These are phyloP conservation scores for Talaromyces amestolkiae DNA, from an alignment of 2,329 filamentous ascomycete genomes.

Conservation along the genomic window DNA sequence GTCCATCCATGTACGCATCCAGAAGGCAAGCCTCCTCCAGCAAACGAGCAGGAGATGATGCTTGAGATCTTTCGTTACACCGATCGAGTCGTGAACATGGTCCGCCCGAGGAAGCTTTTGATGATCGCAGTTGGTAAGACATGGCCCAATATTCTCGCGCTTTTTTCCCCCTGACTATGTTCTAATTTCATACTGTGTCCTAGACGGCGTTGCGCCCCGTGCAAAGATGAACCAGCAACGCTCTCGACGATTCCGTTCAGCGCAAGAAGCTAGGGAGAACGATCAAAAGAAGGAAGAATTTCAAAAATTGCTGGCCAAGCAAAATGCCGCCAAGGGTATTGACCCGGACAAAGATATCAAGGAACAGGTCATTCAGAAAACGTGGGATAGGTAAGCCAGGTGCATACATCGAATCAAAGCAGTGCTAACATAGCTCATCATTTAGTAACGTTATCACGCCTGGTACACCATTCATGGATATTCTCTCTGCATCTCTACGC, in stretches of 20 bases:
- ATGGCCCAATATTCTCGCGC: neutral
- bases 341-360: slow-evolving; percentile 61
- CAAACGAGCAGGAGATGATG: slow-evolving; percentile 99
- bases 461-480: slow-evolving; percentile 98
- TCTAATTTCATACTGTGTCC: slow-evolving; percentile 33
- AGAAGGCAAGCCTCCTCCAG: slow-evolving; percentile 84
- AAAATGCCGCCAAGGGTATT: slow-evolving; percentile 58
- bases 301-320: slow-evolving; percentile 75
- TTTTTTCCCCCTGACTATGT: neutral
- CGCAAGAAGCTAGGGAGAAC: slow-evolving; percentile 91
- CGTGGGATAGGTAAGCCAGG: slow-evolving; percentile 64
- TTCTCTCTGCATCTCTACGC: slow-evolving; percentile 80
- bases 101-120: slow-evolving; percentile 87
- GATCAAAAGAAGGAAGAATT: slow-evolving; percentile 88
- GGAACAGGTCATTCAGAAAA: slow-evolving; percentile 70
- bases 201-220: slow-evolving; percentile 92
- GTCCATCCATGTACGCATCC: slow-evolving; percentile 98
- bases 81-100: slow-evolving; percentile 98
- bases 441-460: slow-evolving; percentile 77
- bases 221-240: slow-evolving; percentile 99
- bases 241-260: slow-evolving; percentile 89
- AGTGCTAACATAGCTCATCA: neutral
- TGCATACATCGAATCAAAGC: neutral
- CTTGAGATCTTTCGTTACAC: slow-evolving; percentile 96
- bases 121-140: slow-evolving; percentile 87